A percentile compares a stretch with the other conserved stretches of the same genome.
phyloP scores from a whole-genome alignment of 2,329 filamentous ascomycete genomes.

The Exophiala xenobiotica region DNA sequence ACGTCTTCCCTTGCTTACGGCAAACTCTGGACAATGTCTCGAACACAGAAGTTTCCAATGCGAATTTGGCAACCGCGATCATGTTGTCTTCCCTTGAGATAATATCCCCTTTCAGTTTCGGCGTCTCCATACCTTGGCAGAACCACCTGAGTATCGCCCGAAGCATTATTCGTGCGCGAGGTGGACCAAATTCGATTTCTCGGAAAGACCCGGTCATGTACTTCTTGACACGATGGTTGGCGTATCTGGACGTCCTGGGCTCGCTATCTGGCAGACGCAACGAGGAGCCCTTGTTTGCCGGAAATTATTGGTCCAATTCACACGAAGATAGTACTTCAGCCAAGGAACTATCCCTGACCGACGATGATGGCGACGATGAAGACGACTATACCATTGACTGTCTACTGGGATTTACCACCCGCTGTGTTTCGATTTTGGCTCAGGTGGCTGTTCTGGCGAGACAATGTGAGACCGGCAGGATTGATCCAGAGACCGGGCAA shows the following conservation, averaged over 20 bases:
- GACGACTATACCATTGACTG: constrained; percentile 73
- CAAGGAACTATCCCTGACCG: constrained; percentile 33
- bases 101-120: constrained; percentile 77
- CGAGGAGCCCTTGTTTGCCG: constrained; percentile 51
- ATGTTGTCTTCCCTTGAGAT: constrained; percentile 84
- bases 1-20: constrained; percentile 66
- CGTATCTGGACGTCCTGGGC: constrained; percentile 78
- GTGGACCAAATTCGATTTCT: constrained; percentile 55
- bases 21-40: constrained; percentile 67
- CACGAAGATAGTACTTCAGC: constrained; percentile 32
- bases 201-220: constrained; percentile 62
- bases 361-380: constrained; percentile 54
- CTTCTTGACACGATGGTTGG: constrained; percentile 79
- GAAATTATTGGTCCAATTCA: constrained; percentile 47
- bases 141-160: constrained; percentile 73
- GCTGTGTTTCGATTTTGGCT: constrained; percentile 68
- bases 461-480: constrained; percentile 65
- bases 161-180: constrained; percentile 68
- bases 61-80: constrained; percentile 75
- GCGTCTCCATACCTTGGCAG: constrained; percentile 78
- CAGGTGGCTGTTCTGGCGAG: constrained; percentile 70
- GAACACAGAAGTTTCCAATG: constrained; percentile 68
- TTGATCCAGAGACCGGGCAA: constrained; percentile 52
- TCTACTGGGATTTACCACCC: constrained; percentile 74
- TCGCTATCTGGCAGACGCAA: constrained; percentile 62